Evolutionary conservation across 345 rosid genomes (phyloP), one percentile per base, ranked within the genome.

Genomic region (Eucalyptus guilfoylei): DNA sequence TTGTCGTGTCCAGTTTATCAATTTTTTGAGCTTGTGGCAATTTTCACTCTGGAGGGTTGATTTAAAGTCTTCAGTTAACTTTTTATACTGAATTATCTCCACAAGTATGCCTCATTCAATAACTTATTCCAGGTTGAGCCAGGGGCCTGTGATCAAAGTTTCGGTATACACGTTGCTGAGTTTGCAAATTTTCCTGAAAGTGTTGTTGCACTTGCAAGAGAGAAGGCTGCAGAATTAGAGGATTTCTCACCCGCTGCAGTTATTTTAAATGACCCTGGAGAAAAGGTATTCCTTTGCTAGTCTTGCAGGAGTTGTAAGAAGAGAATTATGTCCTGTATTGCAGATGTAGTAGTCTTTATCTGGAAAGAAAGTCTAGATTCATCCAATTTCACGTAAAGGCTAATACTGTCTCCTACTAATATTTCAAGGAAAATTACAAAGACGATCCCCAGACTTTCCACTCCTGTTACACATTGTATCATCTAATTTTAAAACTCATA

Each of bases 81-180:
- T 76, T 21, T 37, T 76, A 37, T 21, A 40, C 85, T 76, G 85
- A 76, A 40, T 40, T 40, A 21, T 76, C 85, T 40, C 85, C 72
- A 80, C 85, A 52, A 17, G 55, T 86, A 32, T 86, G 28, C 49
- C 83, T 67, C 49, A 34, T 45, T 87, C 14, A 9, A 11, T 49
- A 48, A 87, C 32, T 58, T 87, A 44, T 88, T 90, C 64, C 92
- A 96, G 99, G 99, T 96, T 92, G 98, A 97, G 90, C 97, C 95
- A 86, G 99, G 99, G 67, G 96, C 98, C 86, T 97, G 99, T 93
- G 99, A 98, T 94, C 99, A 98, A 90, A 98, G 99, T 93, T 98
- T 98, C 88, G 99, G 99, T 76, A 97, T 98, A 90, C 99, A 98
- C 90, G 99, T 98, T 87, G 99, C 99, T 11, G 99, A 98, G 90